A percentile compares a stretch with the other conserved stretches of the same genome.
Evolutionary conservation across 164 flowering plant species (phyloP).

Genomic region (Platanus orientalis): DNA sequence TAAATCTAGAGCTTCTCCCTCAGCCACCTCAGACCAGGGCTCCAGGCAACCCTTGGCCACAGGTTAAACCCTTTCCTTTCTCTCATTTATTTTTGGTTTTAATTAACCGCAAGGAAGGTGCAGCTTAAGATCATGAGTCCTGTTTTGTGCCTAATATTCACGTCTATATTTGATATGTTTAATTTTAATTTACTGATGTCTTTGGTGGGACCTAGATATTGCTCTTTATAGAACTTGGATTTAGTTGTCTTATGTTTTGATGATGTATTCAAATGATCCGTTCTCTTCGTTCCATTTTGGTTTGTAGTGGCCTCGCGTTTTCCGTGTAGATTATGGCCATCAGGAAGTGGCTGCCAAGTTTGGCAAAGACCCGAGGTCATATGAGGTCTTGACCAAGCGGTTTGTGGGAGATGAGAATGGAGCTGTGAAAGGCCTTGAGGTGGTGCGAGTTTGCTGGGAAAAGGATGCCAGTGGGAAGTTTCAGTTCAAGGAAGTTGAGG

Average conservation of each 20-base stretch:
- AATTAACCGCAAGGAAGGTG: background rate
- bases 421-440: background rate
- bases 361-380: background rate
- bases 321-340: background rate
- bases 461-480: background rate
- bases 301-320: background rate
- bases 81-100: background rate
- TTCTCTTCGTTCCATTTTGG: background rate
- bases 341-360: background rate
- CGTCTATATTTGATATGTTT: background rate
- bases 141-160: background rate
- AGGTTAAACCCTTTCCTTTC: background rate
- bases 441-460: background rate
- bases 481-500: constrained; percentile 3
- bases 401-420: background rate
- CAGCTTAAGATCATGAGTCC: background rate
- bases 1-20: constrained; percentile 2
- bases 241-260: no score
- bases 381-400: background rate
- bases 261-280: background rate
- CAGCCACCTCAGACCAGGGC: background rate
- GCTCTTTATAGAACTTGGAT: no score
- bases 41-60: constrained; percentile 1
- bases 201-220: background rate
- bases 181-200: background rate